Base-by-base conservation (phyloP, 805 yeast species). In the Myxozyma neotropica region DNA sequence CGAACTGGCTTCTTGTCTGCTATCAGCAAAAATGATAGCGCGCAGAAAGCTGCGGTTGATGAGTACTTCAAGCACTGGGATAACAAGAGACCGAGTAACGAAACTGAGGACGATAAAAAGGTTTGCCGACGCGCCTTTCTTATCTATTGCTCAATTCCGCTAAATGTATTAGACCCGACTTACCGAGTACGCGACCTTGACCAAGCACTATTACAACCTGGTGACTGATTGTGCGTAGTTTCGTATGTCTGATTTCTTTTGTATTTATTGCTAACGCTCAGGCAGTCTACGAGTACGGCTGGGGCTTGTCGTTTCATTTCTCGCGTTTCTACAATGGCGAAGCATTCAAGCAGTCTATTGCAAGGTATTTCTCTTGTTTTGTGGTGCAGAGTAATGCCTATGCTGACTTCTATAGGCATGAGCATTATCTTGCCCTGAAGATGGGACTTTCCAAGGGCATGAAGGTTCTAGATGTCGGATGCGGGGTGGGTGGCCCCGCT, bases 401-500 rank as follows among this genome's bases (percentile, higher is more conserved):
- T 38, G 21, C 42, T 38, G 17, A 38, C 36, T 15, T 17, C 42
- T 5, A 1, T 40, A 86, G 96, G 80, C 99, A 93, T 75, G 99
- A 93, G 79, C 98, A 94, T 77, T 94, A 83, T 76, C 79, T 93
- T 68, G 99, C 99, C 43, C 78, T 81, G 75, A 86, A 88, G 78
- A 91, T 92, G 82, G 88, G 88, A 63, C 80, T 93, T 70, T 75
- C 80, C 68, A 88, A 85, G 68, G 82, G 84, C 68, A 88, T 88
- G 89, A 85, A 86, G 71, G 99, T 93, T 17, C 81, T 93, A 68
- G 99, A 93, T 73, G 99, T 93, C 58, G 99, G 99, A 49, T 94
- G 99, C 80, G 99, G 99, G 81, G 96, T 93, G 70, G 99, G 99
- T 73, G 99, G 99, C 44, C 99, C 99, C 70, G 97, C 96, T 23